These are phyloP conservation scores for Intubia oerlemansii DNA, from an alignment of 2,329 filamentous ascomycete genomes.

Conservation along the genomic window DNA sequence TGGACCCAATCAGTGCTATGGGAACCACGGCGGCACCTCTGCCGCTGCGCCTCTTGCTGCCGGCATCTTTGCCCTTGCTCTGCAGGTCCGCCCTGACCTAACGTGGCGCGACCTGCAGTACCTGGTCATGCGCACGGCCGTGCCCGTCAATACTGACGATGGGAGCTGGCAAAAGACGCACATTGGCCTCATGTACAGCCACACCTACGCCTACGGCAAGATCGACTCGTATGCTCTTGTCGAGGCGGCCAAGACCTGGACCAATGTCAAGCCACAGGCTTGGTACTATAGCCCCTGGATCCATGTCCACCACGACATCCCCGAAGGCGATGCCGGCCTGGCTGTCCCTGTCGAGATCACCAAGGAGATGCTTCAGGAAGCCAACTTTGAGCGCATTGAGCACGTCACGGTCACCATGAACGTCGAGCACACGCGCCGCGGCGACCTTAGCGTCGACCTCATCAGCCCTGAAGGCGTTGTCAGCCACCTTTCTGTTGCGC, in stretches of 20 bases:
- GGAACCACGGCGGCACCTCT: slow-evolving; percentile 79
- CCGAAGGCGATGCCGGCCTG: slow-evolving; percentile 64
- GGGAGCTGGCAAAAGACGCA: slow-evolving; percentile 60
- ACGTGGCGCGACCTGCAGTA: slow-evolving; percentile 93
- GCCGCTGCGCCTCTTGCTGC: slow-evolving; percentile 85
- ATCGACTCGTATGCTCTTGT: slow-evolving; percentile 75
- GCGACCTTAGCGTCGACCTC: slow-evolving; percentile 82
- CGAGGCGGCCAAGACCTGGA: slow-evolving; percentile 66
- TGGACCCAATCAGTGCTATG: slow-evolving; percentile 58
- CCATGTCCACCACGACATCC: slow-evolving; percentile 67
- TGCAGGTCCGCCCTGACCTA: slow-evolving; percentile 68
- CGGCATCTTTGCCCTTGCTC: slow-evolving; percentile 73
- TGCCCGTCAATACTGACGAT: slow-evolving; percentile 55
- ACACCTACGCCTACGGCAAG: slow-evolving; percentile 91
- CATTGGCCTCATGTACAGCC: slow-evolving; percentile 73
- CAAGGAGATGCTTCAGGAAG: slow-evolving; percentile 52
- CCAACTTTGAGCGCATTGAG: slow-evolving; percentile 73
- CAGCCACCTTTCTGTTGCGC: slow-evolving; percentile 63
- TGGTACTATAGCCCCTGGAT: slow-evolving; percentile 93
- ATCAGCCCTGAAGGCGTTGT: slow-evolving; percentile 63
- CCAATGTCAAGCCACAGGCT: slow-evolving; percentile 80
- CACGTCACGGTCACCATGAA: slow-evolving; percentile 99
- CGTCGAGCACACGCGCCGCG: slow-evolving; percentile 64
- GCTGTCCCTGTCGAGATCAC: slow-evolving; percentile 68
- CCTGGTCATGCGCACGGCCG: slow-evolving; percentile 63